Conservation (phyloP, 768 basidiomycete genomes). For the Tulasnella sp. region DNA sequence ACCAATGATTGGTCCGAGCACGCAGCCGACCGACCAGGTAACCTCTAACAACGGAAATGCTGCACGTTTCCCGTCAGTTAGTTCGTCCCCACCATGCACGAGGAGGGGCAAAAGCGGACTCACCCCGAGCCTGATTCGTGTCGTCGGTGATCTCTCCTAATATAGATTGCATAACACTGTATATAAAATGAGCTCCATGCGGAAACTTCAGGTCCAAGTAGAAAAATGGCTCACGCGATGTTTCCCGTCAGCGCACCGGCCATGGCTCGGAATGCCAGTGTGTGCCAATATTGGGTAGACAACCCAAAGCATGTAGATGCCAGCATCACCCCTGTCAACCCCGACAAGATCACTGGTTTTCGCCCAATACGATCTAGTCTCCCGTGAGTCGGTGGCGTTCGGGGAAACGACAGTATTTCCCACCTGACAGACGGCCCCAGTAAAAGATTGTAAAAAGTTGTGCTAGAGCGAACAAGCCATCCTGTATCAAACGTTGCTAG, state of each 20-base stretch:
- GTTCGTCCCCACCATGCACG: not conserved
- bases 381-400: not conserved
- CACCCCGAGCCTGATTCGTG: conserved; percentile 16
- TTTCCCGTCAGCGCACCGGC: conserved; percentile 15
- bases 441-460: conserved; percentile 11
- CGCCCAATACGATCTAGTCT: conserved; percentile 15
- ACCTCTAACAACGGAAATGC: conserved; percentile 14
- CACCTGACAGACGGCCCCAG: not conserved
- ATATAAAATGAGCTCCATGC: not conserved
- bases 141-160: conserved; percentile 17
- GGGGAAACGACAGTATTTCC: not conserved
- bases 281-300: not conserved
- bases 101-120: not conserved
- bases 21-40: conserved; percentile 12
- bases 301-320: conserved; percentile 12
- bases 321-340: conserved; percentile 11
- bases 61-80: not conserved
- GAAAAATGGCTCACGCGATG: not conserved
- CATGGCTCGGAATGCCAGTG: conserved; percentile 2
- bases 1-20: conserved; percentile 15
- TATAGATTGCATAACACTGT: conserved; percentile 14
- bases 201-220: not conserved
- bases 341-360: conserved; percentile 14
- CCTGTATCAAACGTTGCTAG: not conserved
- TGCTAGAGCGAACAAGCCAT: conserved; percentile 1